Percentiles rank a stretch among this genome's conserved stretches.
Evolutionary conservation across 805 yeast species (phyloP).

Genomic region (Blastobotrys attinorum): DNA sequence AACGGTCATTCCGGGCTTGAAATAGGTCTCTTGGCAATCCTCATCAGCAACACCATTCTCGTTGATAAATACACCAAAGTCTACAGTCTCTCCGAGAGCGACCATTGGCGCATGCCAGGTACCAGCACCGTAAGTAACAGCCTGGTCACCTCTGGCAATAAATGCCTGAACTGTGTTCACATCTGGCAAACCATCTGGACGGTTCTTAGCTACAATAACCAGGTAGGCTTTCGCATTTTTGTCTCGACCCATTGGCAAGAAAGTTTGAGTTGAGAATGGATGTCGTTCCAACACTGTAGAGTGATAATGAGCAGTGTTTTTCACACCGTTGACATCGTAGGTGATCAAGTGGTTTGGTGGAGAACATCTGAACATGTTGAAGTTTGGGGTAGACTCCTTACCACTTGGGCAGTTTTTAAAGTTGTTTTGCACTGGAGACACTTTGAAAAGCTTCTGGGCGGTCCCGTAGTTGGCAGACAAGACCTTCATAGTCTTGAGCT

Average conservation of each 20-base stretch:
- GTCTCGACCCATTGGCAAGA: slow-evolving; percentile 76
- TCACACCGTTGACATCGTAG: slow-evolving; percentile 8
- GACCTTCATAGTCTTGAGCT: slow-evolving; percentile 39
- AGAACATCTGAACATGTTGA: slow-evolving; percentile 78
- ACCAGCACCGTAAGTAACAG: slow-evolving; percentile 77
- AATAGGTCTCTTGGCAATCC: slow-evolving; percentile 74
- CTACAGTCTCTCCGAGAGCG: slow-evolving; percentile 57
- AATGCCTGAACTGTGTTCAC: slow-evolving; percentile 57
- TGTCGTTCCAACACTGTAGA: slow-evolving; percentile 81
- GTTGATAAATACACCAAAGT: slow-evolving; percentile 82
- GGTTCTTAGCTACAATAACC: slow-evolving; percentile 69
- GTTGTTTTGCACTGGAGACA: slow-evolving; percentile 56
- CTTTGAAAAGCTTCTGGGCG: slow-evolving; percentile 67
- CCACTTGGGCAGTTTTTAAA: slow-evolving; percentile 43
- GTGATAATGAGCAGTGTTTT: slow-evolving; percentile 30
- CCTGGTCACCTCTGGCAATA: slow-evolving; percentile 71
- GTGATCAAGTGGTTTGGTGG: slow-evolving; percentile 59
- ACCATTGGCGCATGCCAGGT: slow-evolving; percentile 98
- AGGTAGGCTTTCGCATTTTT: slow-evolving; percentile 48
- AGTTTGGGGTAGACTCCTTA: slow-evolving; percentile 49
- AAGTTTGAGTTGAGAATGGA: slow-evolving; percentile 82
- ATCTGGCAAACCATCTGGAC: slow-evolving; percentile 50
- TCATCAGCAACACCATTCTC: slow-evolving; percentile 75
- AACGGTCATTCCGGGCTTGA: slow-evolving; percentile 22
- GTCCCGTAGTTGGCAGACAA: slow-evolving; percentile 87